These are phyloP conservation scores for Kalmusia sp. DNA, from an alignment of 2,329 filamentous ascomycete genomes.

Conservation along the genomic window DNA sequence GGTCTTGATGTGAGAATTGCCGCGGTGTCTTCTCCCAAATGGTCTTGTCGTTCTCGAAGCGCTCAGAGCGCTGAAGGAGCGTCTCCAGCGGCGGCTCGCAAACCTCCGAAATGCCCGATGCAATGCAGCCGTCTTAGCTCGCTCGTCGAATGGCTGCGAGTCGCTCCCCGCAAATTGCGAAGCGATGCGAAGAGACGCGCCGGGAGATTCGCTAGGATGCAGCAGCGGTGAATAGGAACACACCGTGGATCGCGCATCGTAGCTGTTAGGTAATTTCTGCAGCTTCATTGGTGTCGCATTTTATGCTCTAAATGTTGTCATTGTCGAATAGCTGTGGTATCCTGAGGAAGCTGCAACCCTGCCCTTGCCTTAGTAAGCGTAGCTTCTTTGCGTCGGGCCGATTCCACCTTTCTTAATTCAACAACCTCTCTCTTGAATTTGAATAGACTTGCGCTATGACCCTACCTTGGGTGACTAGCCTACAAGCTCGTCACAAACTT, in stretches of 20 bases:
- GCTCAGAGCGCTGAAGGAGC: no score
- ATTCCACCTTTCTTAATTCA: no score
- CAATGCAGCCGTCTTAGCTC: not conserved
- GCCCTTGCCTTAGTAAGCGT: no score
- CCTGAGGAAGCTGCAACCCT: no score
- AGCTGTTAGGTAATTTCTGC: not conserved
- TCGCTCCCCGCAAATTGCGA: not conserved
- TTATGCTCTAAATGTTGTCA: not conserved
- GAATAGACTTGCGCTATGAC: no score
- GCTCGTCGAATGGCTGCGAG: not conserved
- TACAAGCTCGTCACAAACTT: no score
- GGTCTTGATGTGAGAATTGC: not conserved
- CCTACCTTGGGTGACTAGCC: no score
- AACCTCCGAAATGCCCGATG: no score
- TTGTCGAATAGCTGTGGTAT: no score
- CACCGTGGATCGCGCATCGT: not conserved
- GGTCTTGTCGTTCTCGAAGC: not conserved
- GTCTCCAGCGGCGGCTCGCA: no score
- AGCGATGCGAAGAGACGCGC: not conserved
- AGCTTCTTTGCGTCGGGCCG: no score
- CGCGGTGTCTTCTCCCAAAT: not conserved
- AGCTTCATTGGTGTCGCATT: not conserved
- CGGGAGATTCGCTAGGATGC: not conserved
- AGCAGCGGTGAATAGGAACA: conserved; percentile 1
- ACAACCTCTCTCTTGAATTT: no score